These are phyloP conservation scores for Lipomyces oligophaga DNA, from an alignment of 805 yeast species.

Conservation along the genomic window DNA sequence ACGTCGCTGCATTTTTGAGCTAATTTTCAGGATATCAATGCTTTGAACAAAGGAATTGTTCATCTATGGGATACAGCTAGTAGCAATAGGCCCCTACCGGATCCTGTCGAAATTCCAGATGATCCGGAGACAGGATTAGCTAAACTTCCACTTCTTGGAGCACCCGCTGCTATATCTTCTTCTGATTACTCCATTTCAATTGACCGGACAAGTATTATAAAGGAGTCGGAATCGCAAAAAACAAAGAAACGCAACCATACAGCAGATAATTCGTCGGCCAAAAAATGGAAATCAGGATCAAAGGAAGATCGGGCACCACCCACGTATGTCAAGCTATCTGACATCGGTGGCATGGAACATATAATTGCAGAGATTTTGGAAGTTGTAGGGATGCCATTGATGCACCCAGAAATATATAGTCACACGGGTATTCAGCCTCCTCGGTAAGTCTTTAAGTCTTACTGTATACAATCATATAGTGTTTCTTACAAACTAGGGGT, in stretches of 20 bases:
- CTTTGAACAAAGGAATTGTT: slow-evolving; percentile 72
- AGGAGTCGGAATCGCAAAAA: background rate
- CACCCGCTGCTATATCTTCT: slow-evolving; percentile 2
- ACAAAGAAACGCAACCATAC: slow-evolving; percentile 31
- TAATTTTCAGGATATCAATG: slow-evolving; percentile 48
- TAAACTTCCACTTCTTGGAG: background rate
- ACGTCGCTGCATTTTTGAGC: background rate
- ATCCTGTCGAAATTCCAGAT: slow-evolving; percentile 14
- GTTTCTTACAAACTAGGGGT: slow-evolving; percentile 53
- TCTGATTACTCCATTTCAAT: too few relatives aligned
- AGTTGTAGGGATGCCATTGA: slow-evolving; percentile 82
- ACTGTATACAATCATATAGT: background rate
- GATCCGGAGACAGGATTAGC: slow-evolving; percentile 1
- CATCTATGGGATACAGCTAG: slow-evolving; percentile 52
- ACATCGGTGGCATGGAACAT: slow-evolving; percentile 85
- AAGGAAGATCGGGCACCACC: slow-evolving; percentile 52
- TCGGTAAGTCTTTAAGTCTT: slow-evolving; percentile 4
- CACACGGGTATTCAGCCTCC: slow-evolving; percentile 95
- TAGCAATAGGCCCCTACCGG: slow-evolving; percentile 29
- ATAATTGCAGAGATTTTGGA: slow-evolving; percentile 86
- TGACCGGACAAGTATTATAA: too few relatives aligned
- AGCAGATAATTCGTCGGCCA: slow-evolving; percentile 41
- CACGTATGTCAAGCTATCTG: slow-evolving; percentile 62
- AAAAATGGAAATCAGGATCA: slow-evolving; percentile 52
- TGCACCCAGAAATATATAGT: slow-evolving; percentile 86